Evolutionary conservation across 345 rosid genomes (phyloP).

Genomic region (Passiflora organensis): DNA sequence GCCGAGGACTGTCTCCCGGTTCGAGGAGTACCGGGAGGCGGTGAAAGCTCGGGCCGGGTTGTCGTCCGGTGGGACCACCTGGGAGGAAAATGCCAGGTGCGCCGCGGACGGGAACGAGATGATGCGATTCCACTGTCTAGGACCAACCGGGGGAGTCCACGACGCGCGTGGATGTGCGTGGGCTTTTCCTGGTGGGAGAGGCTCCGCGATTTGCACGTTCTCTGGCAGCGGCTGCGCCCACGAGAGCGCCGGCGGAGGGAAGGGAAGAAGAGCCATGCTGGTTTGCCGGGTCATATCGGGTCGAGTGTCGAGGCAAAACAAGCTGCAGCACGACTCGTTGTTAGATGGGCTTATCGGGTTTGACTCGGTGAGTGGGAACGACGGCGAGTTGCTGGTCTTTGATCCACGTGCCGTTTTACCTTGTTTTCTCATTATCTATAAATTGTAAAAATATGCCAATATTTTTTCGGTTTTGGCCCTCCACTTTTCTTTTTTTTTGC

Average conservation of each 20-base stretch:
- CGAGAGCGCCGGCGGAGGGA: constrained; percentile 75
- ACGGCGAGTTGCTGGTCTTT: constrained; percentile 80
- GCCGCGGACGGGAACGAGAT: constrained; percentile 94
- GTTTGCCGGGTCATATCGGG: constrained; percentile 93
- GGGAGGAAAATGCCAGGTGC: constrained; percentile 78
- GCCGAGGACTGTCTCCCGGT: constrained; percentile 56
- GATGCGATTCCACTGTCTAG: constrained; percentile 84
- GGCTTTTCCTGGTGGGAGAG: constrained; percentile 54
- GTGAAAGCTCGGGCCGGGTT: constrained; percentile 59
- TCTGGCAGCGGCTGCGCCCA: constrained; percentile 79
- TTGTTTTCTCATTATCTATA: constrained; percentile 89
- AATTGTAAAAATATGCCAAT: constrained; percentile 50
- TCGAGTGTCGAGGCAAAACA: constrained; percentile 53
- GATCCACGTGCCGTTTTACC: constrained; percentile 89
- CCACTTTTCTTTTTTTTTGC: too few species aligned
- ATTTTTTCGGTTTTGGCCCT: too few species aligned
- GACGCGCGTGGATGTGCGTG: constrained; percentile 10
- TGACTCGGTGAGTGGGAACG: constrained; percentile 83
- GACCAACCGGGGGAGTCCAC: constrained; percentile 58
- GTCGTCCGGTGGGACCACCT: constrained; percentile 20
- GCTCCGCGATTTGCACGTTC: constrained; percentile 60
- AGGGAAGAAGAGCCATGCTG: constrained; percentile 87
- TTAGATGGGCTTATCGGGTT: constrained; percentile 45
- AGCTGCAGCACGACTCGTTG: constrained; percentile 39
- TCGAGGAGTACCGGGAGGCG: constrained; percentile 82